phyloP scores from a whole-genome alignment of 768 basidiomycete genomes.

The Termitomyces titanicus region DNA sequence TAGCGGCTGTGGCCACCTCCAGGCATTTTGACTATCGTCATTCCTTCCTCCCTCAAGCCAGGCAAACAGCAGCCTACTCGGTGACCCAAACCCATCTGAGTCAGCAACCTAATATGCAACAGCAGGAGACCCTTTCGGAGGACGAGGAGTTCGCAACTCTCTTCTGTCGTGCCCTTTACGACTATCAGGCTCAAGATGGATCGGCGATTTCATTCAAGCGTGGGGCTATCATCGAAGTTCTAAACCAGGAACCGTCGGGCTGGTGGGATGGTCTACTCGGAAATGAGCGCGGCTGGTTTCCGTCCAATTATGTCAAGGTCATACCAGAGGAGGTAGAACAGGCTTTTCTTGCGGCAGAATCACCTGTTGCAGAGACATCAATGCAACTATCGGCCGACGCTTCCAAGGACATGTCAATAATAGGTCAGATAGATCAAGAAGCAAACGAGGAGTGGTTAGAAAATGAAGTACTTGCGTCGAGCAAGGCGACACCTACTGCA shows the following conservation, averaged over 20 bases:
- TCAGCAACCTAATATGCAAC: constrained; percentile 10
- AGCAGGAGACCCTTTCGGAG: constrained; percentile 37
- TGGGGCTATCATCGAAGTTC: constrained; percentile 91
- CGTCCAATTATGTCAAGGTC: constrained; percentile 86
- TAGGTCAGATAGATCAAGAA: constrained; percentile 33
- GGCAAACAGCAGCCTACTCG: constrained; percentile 4
- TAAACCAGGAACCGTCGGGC: constrained; percentile 85
- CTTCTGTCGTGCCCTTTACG: constrained; percentile 90
- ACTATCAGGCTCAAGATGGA: constrained; percentile 80
- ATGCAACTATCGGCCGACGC: constrained; percentile 33
- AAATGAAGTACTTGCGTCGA: constrained; percentile 34
- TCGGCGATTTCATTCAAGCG: constrained; percentile 85
- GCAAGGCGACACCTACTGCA: constrained; percentile 27
- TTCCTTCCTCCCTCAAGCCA: constrained; percentile 18
- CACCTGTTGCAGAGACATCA: constrained; percentile 31
- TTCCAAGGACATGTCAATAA: constrained; percentile 47
- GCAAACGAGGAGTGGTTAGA: constrained; percentile 56
- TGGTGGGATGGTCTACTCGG: constrained; percentile 98
- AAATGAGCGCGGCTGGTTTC: constrained; percentile 94
- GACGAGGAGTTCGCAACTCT: constrained; percentile 67
- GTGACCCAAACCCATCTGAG: background rate
- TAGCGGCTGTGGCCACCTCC: constrained; percentile 28
- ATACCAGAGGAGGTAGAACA: constrained; percentile 77
- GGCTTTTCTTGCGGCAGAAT: constrained; percentile 50
- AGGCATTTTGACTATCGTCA: constrained; percentile 19